These are phyloP conservation scores for Polymyxa betae DNA, from an alignment of 208 protist species.

Conservation along the genomic window DNA sequence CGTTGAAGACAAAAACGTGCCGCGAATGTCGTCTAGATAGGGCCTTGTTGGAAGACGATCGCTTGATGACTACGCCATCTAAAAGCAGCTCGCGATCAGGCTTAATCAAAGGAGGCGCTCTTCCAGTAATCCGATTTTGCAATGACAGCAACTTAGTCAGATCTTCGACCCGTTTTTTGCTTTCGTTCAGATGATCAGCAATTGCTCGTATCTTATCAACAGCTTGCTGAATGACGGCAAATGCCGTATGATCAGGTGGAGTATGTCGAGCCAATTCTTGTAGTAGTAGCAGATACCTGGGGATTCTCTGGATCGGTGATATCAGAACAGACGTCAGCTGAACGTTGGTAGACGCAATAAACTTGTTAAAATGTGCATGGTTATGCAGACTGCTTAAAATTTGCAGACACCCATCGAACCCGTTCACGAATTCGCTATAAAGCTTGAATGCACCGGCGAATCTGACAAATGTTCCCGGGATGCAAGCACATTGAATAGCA, in stretches of 20 bases:
- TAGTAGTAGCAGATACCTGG: slow-evolving; percentile 58
- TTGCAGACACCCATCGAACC: slow-evolving; percentile 40
- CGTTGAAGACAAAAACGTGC: slow-evolving; percentile 44
- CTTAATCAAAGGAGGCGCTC: slow-evolving; percentile 2
- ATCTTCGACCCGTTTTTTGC: slow-evolving; percentile 39
- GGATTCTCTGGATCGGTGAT: slow-evolving; percentile 55
- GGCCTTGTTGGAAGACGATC: slow-evolving; percentile 18
- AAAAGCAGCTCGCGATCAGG: slow-evolving; percentile 24
- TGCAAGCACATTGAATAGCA: slow-evolving; percentile 21
- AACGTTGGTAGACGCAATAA: slow-evolving; percentile 17
- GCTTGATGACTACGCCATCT: background rate
- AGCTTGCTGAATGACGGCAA: background rate
- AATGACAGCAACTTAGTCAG: slow-evolving; percentile 27
- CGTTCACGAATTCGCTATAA: slow-evolving; percentile 47
- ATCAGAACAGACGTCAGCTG: slow-evolving; percentile 52
- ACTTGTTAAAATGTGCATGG: background rate
- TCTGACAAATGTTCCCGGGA: background rate
- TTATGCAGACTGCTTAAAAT: background rate
- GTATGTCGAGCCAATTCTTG: slow-evolving; percentile 59
- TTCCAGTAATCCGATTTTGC: background rate
- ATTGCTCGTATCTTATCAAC: slow-evolving; percentile 51
- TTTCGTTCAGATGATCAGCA: slow-evolving; percentile 44
- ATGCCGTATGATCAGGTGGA: background rate
- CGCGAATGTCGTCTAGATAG: slow-evolving; percentile 26
- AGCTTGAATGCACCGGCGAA: slow-evolving; percentile 49